Conservation (phyloP, 345 rosid species). For the Stellera chamaejasme region DNA sequence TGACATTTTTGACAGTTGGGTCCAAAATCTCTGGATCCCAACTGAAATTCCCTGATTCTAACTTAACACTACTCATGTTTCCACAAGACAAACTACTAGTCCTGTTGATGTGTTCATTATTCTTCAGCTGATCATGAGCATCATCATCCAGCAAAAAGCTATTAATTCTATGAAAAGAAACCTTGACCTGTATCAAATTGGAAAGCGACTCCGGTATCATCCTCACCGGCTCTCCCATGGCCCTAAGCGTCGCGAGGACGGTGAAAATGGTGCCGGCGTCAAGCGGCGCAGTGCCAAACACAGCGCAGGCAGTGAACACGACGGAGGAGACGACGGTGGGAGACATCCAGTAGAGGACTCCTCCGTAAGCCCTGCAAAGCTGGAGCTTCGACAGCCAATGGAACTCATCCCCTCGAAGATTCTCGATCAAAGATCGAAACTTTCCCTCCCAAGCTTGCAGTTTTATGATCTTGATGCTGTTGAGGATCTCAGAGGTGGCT, state of each 20-base stretch:
- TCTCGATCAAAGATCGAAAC: slow-evolving; percentile 51
- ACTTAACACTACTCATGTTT: slow-evolving; percentile 25
- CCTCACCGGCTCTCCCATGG: slow-evolving; percentile 58
- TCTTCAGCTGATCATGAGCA: slow-evolving; percentile 14
- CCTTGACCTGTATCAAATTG: slow-evolving; percentile 58
- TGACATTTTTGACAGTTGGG: slow-evolving; percentile 35
- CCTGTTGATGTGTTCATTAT: slow-evolving; percentile 16
- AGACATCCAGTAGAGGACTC: slow-evolving; percentile 60
- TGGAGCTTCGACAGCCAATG: slow-evolving; percentile 55
- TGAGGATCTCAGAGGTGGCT: slow-evolving; percentile 57
- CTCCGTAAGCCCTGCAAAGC: slow-evolving; percentile 35
- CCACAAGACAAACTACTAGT: slow-evolving; percentile 15
- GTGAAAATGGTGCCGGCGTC: slow-evolving; percentile 74
- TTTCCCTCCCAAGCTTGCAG: slow-evolving; percentile 78
- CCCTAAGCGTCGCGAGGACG: slow-evolving; percentile 55
- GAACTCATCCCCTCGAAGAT: slow-evolving; percentile 46
- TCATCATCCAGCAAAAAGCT: slow-evolving; percentile 56
- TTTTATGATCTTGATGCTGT: slow-evolving; percentile 73
- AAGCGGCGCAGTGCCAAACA: slow-evolving; percentile 47
- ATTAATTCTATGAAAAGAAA: slow-evolving; percentile 51
- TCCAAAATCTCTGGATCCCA: slow-evolving; percentile 49
- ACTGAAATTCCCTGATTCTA: slow-evolving; percentile 51
- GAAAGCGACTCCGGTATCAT: slow-evolving; percentile 74
- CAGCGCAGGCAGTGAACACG: slow-evolving; percentile 52
- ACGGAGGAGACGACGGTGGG: slow-evolving; percentile 62